Evolutionary conservation across 1,284 basidiomycete species (phyloP), one percentile per base, ranked within the genome.

Genomic region (Boletellus deceptivus): DNA sequence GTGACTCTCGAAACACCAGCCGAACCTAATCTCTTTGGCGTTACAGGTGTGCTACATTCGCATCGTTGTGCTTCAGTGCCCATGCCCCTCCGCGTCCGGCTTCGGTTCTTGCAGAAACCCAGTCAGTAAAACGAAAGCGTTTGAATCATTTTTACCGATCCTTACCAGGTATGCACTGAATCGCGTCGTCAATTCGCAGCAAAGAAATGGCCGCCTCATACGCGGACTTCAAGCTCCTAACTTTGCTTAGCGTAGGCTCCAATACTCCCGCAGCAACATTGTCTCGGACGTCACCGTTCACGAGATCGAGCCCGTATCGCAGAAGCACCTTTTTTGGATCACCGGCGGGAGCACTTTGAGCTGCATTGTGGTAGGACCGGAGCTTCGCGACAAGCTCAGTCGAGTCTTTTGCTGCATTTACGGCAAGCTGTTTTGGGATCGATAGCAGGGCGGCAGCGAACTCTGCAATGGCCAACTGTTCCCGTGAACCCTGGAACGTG

Each of bases 381-480:
- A 99, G 78, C 73, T 98, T 98, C 48, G 97, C 95, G 38, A 99
- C 94, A 24, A 99, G 83, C 52, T 98, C 94, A 2, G 96, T 99
- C 43, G 94, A 94, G 71, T 99, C 97, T 70, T 99, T 98, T 37
- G 95, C 97, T 31, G 97, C 97, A 69, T 99, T 99, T 55, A 98
- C 91, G 2, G 97, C 90, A 20, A 99, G 86, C 20, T 90, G 94
- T 76, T 99, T 99, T 55, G 96, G 95, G 61, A 99, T 99, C 17
- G 95, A 84, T 37, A 99, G 78, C 47, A 99, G 79, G 4, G 97
- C 92, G 59, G 83, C 80, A 33, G 97, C 96, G 69, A 99, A 99
- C 71, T 99, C 97, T 34, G 96, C 97, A 62, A 99, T 98, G 25
- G 97, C 97, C 42, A 99, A 79, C 72, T 99, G 97, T 74, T 99